Evolutionary conservation across 805 yeast genomes (phyloP), one percentile per base, ranked within the genome.

Genomic region (Teunomyces lycoperdinae): DNA sequence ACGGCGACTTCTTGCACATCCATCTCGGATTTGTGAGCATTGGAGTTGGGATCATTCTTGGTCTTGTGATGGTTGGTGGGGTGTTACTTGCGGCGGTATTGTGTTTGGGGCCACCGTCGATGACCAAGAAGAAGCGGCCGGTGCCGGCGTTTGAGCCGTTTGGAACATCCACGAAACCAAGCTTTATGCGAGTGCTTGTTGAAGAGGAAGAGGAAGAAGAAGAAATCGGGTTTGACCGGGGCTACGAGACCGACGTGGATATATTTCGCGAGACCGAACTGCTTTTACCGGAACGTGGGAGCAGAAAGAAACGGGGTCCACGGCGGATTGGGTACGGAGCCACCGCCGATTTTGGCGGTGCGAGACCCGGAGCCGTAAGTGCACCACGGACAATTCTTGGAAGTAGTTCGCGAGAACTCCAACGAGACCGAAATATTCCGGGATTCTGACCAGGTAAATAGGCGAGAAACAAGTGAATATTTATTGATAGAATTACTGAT

Each of bases 21-120:
- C 84, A 78, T 50, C 65, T 87, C 32, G 90, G 94, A 5, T 74
- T 81, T 45, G 74, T 84, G 14, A 87, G 92, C 10, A 67, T 86
- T 29, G 83, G 83, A 0, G 63, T 86, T 26, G 96, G 94, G 5
- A 68, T 85, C 3, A 64, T 85, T 1, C 57, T 84, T 7, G 92
- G 92, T 0, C 71, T 83, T 28, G 53, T 84, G 3, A 55, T 72
- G 48, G 74, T 46, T 44, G 66, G 66, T 1, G 48, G 50, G 1
- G 46, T 53, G 3, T 28, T 52, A 27, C 24, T 48, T 4, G 10
- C 17, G 5, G 51, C 51, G n/a, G 44, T 46, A 5, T 30, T 52
- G 29, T 53, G 51, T 24, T 31, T 54, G 4, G 51, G 58, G 0
- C 39, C 40, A 9, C 39, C 40, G 7, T 43, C 31, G 16, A 46